Evolutionary conservation across 768 basidiomycete species (phyloP).

Genomic region (Russula dissimulans): DNA sequence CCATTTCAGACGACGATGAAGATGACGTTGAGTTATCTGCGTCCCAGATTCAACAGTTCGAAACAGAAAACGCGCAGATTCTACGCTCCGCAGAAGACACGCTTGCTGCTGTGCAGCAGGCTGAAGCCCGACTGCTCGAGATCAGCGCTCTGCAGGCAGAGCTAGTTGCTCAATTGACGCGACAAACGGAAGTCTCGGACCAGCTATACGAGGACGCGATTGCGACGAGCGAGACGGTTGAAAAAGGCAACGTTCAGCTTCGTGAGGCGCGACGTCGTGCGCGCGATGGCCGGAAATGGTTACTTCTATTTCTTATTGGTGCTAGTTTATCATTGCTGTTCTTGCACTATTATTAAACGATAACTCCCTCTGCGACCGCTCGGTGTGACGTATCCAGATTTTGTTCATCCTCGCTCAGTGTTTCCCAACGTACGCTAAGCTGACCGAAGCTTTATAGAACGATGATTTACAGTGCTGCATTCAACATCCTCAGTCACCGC

Average conservation of each 20-base stretch:
- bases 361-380: background rate
- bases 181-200: conserved; percentile 88
- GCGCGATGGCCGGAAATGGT: conserved; percentile 80
- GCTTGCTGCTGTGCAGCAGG: conserved; percentile 81
- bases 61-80: conserved; percentile 83
- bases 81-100: conserved; percentile 78
- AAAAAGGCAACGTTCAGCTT: conserved; percentile 85
- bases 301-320: conserved; percentile 86
- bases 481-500: background rate
- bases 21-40: conserved; percentile 76
- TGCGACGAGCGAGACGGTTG: conserved; percentile 73
- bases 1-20: conserved; percentile 52
- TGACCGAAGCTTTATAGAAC: background rate
- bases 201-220: conserved; percentile 93
- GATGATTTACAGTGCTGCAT: background rate
- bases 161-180: conserved; percentile 76
- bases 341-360: conserved; percentile 73
- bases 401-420: background rate
- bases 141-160: conserved; percentile 92
- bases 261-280: conserved; percentile 82
- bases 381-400: background rate
- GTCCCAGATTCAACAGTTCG: conserved; percentile 88
- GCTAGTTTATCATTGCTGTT: conserved; percentile 88
- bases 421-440: no score
- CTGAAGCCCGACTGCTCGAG: conserved; percentile 85